Percentiles rank a stretch among this genome's conserved stretches.
These are phyloP conservation scores for Conringia planisiliqua DNA, from an alignment of 345 rosid genomes.

Conservation along the genomic window DNA sequence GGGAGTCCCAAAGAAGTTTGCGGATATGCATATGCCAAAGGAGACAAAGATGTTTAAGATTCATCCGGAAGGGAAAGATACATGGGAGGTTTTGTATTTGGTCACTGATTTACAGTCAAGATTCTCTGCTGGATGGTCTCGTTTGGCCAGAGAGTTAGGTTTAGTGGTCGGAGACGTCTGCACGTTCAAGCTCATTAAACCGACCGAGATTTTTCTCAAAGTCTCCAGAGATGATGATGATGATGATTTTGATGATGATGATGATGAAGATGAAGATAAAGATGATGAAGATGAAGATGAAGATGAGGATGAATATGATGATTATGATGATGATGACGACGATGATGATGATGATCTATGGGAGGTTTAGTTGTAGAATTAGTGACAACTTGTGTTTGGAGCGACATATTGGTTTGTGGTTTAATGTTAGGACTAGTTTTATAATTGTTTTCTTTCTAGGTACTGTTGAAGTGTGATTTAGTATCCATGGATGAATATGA, in stretches of 20 bases:
- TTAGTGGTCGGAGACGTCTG: slow-evolving; percentile 22
- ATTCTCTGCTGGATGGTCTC: slow-evolving; percentile 31
- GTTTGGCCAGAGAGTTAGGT: slow-evolving; percentile 12
- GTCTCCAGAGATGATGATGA: neutral
- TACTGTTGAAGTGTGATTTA: neutral
- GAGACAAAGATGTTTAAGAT: slow-evolving; percentile 19
- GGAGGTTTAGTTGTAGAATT: slow-evolving; percentile 3
- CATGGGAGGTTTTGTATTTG: slow-evolving; percentile 23
- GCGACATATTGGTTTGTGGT: neutral
- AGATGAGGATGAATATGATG: neutral
- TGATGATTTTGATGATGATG: neutral
- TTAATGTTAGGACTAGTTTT: slow-evolving; percentile 1
- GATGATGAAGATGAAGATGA: neutral
- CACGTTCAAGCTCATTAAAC: slow-evolving; percentile 21
- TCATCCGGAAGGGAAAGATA: neutral
- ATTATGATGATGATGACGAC: neutral
- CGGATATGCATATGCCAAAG: slow-evolving; percentile 18
- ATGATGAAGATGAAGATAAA: neutral
- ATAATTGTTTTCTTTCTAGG: neutral
- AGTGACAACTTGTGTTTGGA: neutral
- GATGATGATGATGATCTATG: neutral
- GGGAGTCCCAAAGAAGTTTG: slow-evolving; percentile 29
- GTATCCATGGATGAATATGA: neutral
- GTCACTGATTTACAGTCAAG: slow-evolving; percentile 17
- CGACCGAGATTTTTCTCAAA: slow-evolving; percentile 13